A percentile compares a stretch with the other conserved stretches of the same genome.
phyloP scores from a whole-genome alignment of 2,329 filamentous ascomycete species.

The Diaporthe nobilis region DNA sequence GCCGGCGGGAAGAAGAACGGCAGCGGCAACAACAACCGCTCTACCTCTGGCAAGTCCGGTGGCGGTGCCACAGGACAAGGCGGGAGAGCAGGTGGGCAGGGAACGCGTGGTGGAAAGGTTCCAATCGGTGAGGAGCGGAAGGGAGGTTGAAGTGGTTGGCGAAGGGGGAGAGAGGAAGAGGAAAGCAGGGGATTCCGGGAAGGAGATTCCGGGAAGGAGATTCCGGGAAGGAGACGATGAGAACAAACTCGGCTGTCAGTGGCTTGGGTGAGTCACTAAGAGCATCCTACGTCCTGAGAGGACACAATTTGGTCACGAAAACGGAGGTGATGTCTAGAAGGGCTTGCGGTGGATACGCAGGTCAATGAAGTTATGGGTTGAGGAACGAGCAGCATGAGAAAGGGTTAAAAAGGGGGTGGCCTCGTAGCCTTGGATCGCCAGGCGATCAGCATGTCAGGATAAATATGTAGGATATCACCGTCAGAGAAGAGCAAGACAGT shows the following conservation, averaged over 20 bases:
- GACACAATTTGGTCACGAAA: slow-evolving; percentile 5
- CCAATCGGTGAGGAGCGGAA: slow-evolving; percentile 36
- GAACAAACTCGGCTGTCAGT: background rate
- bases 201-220: background rate
- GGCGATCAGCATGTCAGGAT: slow-evolving; percentile 6
- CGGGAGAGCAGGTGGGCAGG: background rate
- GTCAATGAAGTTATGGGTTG: slow-evolving; percentile 13
- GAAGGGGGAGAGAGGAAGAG: background rate
- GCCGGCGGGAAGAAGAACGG: slow-evolving; percentile 21
- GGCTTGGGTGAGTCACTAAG: background rate
- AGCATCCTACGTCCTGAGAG: background rate
- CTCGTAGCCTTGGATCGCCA: background rate
- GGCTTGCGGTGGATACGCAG: background rate
- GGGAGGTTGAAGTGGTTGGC: slow-evolving; percentile 27
- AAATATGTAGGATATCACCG: slow-evolving; percentile 16
- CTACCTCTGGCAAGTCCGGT: background rate
- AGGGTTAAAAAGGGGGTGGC: background rate
- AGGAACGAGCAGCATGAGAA: background rate
- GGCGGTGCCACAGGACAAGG: background rate
- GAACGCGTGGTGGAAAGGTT: background rate
- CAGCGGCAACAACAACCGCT: background rate
- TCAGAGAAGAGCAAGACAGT: background rate
- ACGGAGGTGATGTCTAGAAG: background rate
- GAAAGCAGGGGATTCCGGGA: background rate
- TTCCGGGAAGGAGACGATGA: background rate